These are phyloP conservation scores for Rhizophagus prolifer DNA, from an alignment of 192 early-diverging fungal genomes.

Conservation along the genomic window DNA sequence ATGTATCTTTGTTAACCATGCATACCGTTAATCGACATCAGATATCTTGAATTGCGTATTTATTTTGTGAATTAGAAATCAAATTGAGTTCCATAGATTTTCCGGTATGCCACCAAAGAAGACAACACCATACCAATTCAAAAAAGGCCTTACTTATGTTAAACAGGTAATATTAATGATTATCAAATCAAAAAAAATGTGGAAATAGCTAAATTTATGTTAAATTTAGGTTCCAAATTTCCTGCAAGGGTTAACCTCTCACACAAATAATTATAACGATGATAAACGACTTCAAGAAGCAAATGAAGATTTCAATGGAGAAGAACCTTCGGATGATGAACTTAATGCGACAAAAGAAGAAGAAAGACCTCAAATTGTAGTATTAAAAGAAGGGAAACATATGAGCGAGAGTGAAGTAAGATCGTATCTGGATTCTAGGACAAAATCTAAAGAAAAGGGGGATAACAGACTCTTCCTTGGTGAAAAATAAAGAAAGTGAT, in stretches of 20 bases:
- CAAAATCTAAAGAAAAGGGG: neutral
- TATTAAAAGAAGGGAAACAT: constrained; percentile 22
- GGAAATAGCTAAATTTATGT: neutral
- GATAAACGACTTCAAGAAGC: neutral
- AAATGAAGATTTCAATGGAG: neutral
- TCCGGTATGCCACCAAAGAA: neutral
- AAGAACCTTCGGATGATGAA: neutral
- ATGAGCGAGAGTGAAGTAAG: constrained; percentile 11
- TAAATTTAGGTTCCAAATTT: neutral
- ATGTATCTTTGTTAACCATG: no score
- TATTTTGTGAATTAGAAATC: no score
- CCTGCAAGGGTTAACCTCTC: neutral
- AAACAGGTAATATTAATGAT: neutral
- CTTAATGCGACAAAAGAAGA: constrained; percentile 4
- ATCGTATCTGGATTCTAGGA: neutral
- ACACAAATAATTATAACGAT: neutral
- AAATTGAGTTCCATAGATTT: no score
- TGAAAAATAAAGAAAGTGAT: neutral
- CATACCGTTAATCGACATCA: no score
- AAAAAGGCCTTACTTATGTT: neutral
- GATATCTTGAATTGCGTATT: no score
- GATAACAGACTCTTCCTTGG: neutral
- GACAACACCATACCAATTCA: constrained; percentile 4
- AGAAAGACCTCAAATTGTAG: constrained; percentile 22
- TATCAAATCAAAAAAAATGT: no score